Conservation (phyloP, 495 filamentous ascomycete genomes). For the Talaromyces wortmannii region DNA sequence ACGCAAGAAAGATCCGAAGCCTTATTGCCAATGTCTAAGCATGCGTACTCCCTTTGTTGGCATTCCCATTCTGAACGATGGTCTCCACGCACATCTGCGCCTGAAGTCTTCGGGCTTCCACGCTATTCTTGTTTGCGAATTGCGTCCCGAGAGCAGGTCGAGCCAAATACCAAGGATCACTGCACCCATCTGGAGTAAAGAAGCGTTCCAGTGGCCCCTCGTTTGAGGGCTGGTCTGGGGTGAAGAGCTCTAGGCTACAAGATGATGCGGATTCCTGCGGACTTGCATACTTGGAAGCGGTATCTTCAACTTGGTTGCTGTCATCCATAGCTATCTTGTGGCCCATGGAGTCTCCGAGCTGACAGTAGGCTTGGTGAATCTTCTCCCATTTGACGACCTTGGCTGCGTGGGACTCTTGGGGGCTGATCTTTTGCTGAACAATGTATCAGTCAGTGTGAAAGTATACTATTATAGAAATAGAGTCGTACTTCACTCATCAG, state of each 20-base stretch:
- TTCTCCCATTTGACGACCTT: conserved; percentile 14
- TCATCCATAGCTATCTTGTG: background rate
- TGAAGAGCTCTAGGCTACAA: conserved; percentile 6
- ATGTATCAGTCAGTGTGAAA: background rate
- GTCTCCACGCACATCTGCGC: background rate
- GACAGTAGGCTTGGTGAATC: conserved; percentile 7
- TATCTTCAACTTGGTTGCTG: background rate
- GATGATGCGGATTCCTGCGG: background rate
- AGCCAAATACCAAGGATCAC: conserved; percentile 10
- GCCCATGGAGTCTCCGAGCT: background rate
- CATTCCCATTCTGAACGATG: background rate
- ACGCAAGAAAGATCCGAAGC: too few species aligned
- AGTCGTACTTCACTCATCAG: conserved; percentile 4
- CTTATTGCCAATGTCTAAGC: background rate
- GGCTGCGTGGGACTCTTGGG: conserved; percentile 10
- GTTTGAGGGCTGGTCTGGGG: background rate
- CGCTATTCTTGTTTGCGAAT: conserved; percentile 11
- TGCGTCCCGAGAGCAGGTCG: conserved; percentile 8
- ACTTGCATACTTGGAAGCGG: too few species aligned
- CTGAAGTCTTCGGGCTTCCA: background rate
- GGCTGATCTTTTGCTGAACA: background rate
- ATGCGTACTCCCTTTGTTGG: background rate
- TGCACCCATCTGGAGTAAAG: conserved; percentile 14
- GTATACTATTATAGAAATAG: background rate
- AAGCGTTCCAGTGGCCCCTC: conserved; percentile 17